Evolutionary conservation across 352 stramenopile genomes (phyloP), one percentile per base, ranked within the genome.

Genomic region (Phytophthora europaea): DNA sequence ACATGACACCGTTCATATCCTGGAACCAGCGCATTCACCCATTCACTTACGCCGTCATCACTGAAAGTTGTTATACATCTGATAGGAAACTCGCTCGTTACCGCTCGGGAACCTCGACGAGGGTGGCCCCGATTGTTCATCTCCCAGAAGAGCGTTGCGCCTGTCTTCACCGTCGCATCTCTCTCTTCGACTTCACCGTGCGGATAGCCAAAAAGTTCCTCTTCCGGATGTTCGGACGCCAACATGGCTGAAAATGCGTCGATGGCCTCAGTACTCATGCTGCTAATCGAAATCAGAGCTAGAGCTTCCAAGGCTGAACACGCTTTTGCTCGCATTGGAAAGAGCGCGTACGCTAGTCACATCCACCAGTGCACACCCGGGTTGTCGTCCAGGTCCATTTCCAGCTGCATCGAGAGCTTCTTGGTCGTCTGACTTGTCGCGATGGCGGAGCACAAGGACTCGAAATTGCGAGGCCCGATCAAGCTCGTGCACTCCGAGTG

Each of bases 371-470:
- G 20, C 2, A 26, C 15, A 26, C 36, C 67, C 2, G 36, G n/a
- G 36, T 10, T 28, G n/a, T 65, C 34, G 16, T 55, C 4, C 1
- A 20, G 18, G 5, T 51, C 23, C 55, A 61, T 40, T 38, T 48
- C 33, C 26, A 61, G 66, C 12, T 45, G 20, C 31, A 72, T 72
- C 13, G 57, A 67, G 2, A 73, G 40, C 6, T 69, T 68, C 18
- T 33, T 67, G 2, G 66, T 63, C 12, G 66, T 73, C 51, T 73
- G 66, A 12, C 26, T 68, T 2, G 40, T 40, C 16, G 52, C 52
- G 31, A 73, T 67, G 10, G 22, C 58, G n/a, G 66, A 73, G 45
- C 50, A 68, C 40, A 73, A n/a, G 7, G 50, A 36, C 15, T 73
- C 58, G 18, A 67, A 28, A 4, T 57, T 20, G 22, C 15, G 28